Base-by-base conservation (phyloP, 306 rosid species). In the Vigna nakashimae region DNA sequence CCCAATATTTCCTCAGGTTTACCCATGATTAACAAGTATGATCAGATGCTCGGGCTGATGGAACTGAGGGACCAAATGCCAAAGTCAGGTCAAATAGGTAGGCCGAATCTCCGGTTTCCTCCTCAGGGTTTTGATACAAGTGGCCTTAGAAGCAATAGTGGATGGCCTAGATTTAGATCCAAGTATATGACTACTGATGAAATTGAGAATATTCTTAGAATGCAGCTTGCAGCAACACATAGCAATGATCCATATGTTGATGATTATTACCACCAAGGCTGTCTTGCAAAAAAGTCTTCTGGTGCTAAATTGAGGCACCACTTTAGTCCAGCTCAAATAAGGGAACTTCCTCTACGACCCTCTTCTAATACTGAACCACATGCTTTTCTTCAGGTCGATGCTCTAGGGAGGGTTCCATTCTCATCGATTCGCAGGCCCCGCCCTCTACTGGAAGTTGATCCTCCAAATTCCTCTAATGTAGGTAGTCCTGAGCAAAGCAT, bases 361-460 rank as follows among this genome's bases (percentile, higher is more conserved):
- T 92, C 98, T 56, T 83, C 96, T 78, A 91, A 84, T 82, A 10
- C 76, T 46, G 99, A 96, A 73, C 98, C 96, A 12, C 99, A 96
- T 86, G 98, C 98, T 86, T 96, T 91, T 86, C 99, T 96, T 78
- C 99, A 96, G 81, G 98, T 96, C 69, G 99, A 96, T 85, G 99
- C 99, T 65, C 88, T 93, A 76, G 99, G 99, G 74, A 91, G 99
- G 83, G 95, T 96, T 84, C 98, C 98, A 4, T 96, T 96, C 85
- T 96, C 99, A 43, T 96, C 99, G 77, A 91, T 96, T 82, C 98
- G 96, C 59, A 88, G 99, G 86, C 99, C 99, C 45, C 99, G 99
- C 32, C 99, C 99, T 78, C 99, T 96, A 65, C 88, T 96, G 62
- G 99, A 96, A 86, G 96, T 96, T 80, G 99, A 96, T 75, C 83